Evolutionary conservation across 1,284 basidiomycete species (phyloP).

Genomic region (Taiwanofungus camphoratus): DNA sequence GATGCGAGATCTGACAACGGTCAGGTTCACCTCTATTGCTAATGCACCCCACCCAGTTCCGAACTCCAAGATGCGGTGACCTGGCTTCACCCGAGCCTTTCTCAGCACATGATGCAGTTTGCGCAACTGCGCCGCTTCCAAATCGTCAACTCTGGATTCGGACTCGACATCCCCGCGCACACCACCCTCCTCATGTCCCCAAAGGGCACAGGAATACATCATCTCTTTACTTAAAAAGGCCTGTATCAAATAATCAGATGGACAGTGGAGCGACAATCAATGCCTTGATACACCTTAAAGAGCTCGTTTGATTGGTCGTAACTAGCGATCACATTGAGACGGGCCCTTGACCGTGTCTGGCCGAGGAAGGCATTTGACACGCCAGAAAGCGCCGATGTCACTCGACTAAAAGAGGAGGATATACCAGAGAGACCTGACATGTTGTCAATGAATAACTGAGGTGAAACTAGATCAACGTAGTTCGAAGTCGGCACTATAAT

Average conservation of each 20-base stretch:
- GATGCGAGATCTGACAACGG: slow-evolving; percentile 26
- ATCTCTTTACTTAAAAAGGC: slow-evolving; percentile 84
- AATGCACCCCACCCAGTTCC: slow-evolving; percentile 93
- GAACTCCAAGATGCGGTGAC: slow-evolving; percentile 81
- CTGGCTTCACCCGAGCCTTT: slow-evolving; percentile 70
- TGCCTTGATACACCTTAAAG: slow-evolving; percentile 50
- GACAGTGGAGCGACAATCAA: slow-evolving; percentile 6
- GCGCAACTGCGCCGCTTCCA: slow-evolving; percentile 76
- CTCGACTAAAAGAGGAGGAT: slow-evolving; percentile 57
- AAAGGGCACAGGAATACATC: slow-evolving; percentile 89
- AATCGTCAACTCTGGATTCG: slow-evolving; percentile 43
- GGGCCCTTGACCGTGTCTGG: slow-evolving; percentile 71
- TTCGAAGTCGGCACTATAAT: neutral
- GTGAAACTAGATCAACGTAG: slow-evolving; percentile 31
- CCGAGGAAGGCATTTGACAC: slow-evolving; percentile 78
- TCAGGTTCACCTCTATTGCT: slow-evolving; percentile 69
- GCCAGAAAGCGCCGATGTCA: slow-evolving; percentile 64
- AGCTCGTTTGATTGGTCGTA: slow-evolving; percentile 86
- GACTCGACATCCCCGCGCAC: slow-evolving; percentile 50
- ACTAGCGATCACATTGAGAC: slow-evolving; percentile 82
- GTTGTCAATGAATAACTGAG: neutral
- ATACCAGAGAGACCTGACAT: slow-evolving; percentile 34
- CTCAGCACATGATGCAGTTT: slow-evolving; percentile 78
- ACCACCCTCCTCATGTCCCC: slow-evolving; percentile 66
- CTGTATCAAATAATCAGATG: slow-evolving; percentile 25